Evolutionary conservation across 2,329 filamentous ascomycete species (phyloP).

Genomic region (Pleomassaria siparia): DNA sequence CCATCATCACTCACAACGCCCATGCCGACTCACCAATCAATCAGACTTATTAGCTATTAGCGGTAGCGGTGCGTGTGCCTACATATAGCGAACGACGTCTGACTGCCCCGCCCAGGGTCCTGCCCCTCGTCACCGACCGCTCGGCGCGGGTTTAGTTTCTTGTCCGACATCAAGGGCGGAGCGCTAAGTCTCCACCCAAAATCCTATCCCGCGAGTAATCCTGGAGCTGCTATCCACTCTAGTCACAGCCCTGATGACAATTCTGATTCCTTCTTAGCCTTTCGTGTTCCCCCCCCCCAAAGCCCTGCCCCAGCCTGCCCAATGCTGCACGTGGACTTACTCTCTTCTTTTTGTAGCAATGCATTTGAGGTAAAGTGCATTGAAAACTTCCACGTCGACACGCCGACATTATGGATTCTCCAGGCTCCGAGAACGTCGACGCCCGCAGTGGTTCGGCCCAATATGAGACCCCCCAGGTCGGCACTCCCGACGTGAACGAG

Average conservation of each 20-base stretch:
- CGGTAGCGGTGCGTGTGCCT: background rate
- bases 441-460: conserved; percentile 7
- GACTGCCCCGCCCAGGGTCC: conserved; percentile 27
- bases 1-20: no score
- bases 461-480: conserved; percentile 26
- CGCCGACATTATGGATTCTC: conserved; percentile 40
- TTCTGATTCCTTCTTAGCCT: conserved; percentile 23
- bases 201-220: conserved; percentile 24
- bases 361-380: no score
- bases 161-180: conserved; percentile 33
- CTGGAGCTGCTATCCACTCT: conserved; percentile 16
- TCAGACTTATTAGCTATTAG: background rate
- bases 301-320: conserved; percentile 16
- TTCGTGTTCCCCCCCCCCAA: conserved; percentile 13
- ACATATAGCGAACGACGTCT: no score
- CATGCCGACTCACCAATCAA: conserved; percentile 9
- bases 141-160: conserved; percentile 21
- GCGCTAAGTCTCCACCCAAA: conserved; percentile 32
- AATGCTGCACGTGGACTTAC: no score
- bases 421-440: conserved; percentile 35
- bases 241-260: conserved; percentile 19
- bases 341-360: conserved; percentile 14
- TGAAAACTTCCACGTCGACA: no score
- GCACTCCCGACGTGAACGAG: conserved; percentile 33
- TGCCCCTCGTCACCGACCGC: background rate